Conservation (phyloP, 257 asterid species). For the Lycium ferocissimum region DNA sequence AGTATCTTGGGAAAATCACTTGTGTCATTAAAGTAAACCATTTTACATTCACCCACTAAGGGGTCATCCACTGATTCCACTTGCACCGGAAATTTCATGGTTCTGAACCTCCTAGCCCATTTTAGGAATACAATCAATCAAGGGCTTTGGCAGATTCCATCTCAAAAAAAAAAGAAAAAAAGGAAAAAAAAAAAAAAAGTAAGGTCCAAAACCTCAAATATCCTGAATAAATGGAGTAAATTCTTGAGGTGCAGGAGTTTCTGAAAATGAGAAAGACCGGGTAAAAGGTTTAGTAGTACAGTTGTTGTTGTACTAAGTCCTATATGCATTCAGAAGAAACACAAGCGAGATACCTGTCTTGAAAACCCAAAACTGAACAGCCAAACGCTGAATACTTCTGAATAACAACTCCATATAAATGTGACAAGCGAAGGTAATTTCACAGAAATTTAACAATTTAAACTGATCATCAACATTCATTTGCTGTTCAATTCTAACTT, state of each 20-base stretch:
- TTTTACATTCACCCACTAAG: not conserved
- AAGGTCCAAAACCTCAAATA: not conserved
- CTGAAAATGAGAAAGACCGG: not conserved
- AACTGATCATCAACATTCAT: not conserved
- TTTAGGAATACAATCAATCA: not conserved
- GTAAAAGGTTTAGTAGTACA: not conserved
- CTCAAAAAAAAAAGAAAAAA: not conserved
- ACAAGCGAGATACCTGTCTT: not conserved
- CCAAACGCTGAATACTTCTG: not conserved
- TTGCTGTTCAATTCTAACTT: constrained; percentile 7
- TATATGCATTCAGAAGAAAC: not conserved
- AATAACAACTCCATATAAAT: constrained; percentile 4
- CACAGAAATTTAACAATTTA: not conserved
- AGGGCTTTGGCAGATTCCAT: constrained; percentile 9
- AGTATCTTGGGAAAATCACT: constrained; percentile 7
- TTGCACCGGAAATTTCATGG: not conserved
- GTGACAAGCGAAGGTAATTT: not conserved
- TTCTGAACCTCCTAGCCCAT: not conserved
- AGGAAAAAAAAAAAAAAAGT: not conserved
- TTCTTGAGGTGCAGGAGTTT: not conserved
- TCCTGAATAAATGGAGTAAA: not conserved
- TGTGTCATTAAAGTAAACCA: not conserved
- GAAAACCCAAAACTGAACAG: constrained; percentile 4
- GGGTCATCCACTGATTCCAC: not conserved
- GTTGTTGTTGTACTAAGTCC: not conserved